Evolutionary conservation across 139 green algal species (phyloP).

Genomic region (Chlorella sp.): DNA sequence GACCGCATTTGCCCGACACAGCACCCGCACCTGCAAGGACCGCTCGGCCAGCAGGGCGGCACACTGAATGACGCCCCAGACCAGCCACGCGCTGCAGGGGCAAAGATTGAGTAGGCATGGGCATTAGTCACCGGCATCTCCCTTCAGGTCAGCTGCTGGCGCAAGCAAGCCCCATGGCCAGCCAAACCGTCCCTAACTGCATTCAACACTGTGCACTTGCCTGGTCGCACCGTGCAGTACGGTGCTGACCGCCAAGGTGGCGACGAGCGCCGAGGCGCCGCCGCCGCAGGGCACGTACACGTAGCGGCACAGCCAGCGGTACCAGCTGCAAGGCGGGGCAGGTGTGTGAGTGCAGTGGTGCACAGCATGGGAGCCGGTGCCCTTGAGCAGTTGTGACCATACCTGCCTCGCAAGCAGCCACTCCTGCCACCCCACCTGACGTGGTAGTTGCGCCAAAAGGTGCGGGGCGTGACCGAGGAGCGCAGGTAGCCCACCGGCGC

Average conservation of each 20-base stretch:
- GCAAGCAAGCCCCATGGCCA: not conserved
- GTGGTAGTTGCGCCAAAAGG: constrained; percentile 37
- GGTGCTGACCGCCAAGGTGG: constrained; percentile 1
- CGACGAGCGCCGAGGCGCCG: not conserved
- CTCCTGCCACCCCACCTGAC: not conserved
- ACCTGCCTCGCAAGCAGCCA: not conserved
- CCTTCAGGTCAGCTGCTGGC: not conserved
- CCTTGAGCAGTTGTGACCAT: no score
- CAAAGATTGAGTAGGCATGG: not conserved
- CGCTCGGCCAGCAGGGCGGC: constrained; percentile 7
- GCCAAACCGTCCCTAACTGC: not conserved
- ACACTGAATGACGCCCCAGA: constrained; percentile 21
- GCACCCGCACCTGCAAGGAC: no score
- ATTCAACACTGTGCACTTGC: not conserved
- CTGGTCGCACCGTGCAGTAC: constrained; percentile 14
- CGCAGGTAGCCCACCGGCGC: constrained; percentile 8
- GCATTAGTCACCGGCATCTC: no score
- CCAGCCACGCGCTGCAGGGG: constrained; percentile 22
- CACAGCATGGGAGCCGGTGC: no score
- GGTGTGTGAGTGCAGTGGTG: no score
- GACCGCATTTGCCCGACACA: no score
- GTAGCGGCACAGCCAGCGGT: constrained; percentile 28
- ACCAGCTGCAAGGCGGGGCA: not conserved
- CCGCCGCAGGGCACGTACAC: constrained; percentile 17
- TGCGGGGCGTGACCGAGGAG: constrained; percentile 7